A percentile compares a stretch with the other conserved stretches of the same genome.
phyloP scores from a whole-genome alignment of 441 rosid species.

The Pelargonium australe region DNA sequence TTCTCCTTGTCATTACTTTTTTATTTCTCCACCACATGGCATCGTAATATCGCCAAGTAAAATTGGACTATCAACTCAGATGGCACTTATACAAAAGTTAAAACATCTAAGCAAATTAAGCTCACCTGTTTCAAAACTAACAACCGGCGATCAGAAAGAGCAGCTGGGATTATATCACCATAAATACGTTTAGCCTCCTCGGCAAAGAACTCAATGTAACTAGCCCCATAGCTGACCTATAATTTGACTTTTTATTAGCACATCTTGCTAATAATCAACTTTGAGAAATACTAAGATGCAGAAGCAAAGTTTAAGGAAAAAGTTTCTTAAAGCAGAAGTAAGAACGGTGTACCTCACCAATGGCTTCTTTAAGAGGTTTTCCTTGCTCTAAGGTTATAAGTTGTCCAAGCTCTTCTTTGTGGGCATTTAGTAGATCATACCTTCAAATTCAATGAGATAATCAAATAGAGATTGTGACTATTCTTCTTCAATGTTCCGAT shows the following conservation, averaged over 20 bases:
- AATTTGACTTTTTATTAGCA: conserved; percentile 26
- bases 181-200: conserved; percentile 96
- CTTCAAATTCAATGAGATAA: conserved; percentile 31
- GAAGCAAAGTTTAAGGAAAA: conserved; percentile 14
- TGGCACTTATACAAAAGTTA: background rate
- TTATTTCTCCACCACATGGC: background rate
- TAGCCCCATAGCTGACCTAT: conserved; percentile 85
- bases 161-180: conserved; percentile 87
- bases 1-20: background rate
- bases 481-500: background rate
- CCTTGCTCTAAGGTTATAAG: conserved; percentile 96
- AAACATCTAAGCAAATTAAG: conserved; percentile 5
- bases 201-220: conserved; percentile 81
- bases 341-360: conserved; percentile 73
- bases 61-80: conserved; percentile 6
- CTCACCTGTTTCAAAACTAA: conserved; percentile 85
- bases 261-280: conserved; percentile 22
- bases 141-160: conserved; percentile 67
- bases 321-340: conserved; percentile 20
- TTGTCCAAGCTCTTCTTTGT: conserved; percentile 92
- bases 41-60: background rate
- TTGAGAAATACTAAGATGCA: conserved; percentile 18
- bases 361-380: conserved; percentile 83
- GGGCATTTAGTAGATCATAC: conserved; percentile 71
- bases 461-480: background rate